Evolutionary conservation across 2,329 filamentous ascomycete species (phyloP).

Genomic region (Intubia oerlemansii): DNA sequence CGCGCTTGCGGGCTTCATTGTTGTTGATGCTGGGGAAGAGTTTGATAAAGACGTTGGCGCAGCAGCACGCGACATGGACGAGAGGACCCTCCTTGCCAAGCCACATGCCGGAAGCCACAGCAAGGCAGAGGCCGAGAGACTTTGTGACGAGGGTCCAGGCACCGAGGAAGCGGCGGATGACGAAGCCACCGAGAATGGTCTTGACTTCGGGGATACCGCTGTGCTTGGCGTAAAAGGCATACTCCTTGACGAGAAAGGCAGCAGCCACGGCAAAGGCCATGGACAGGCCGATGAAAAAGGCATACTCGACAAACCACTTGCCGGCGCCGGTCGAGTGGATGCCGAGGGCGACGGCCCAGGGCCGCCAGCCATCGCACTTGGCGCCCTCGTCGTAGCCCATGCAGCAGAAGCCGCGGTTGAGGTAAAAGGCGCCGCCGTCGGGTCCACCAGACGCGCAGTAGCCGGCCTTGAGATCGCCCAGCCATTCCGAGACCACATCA

Average conservation of each 20-base stretch:
- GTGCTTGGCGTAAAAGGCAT: constrained; percentile 74
- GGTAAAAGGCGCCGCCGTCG: constrained; percentile 72
- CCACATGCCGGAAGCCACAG: constrained; percentile 90
- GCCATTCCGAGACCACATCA: constrained; percentile 79
- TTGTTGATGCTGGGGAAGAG: constrained; percentile 58
- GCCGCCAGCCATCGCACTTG: constrained; percentile 70
- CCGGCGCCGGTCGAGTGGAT: constrained; percentile 32
- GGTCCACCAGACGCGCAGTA: constrained; percentile 56
- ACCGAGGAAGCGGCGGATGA: constrained; percentile 73
- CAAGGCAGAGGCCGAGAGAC: constrained; percentile 70
- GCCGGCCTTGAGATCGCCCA: constrained; percentile 79
- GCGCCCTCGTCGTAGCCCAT: constrained; percentile 69
- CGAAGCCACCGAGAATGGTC: constrained; percentile 80
- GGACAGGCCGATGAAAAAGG: constrained; percentile 70
- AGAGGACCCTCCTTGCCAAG: constrained; percentile 88
- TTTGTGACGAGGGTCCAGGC: constrained; percentile 79
- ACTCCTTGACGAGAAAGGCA: constrained; percentile 60
- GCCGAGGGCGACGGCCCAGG: constrained; percentile 60
- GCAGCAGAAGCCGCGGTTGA: constrained; percentile 85
- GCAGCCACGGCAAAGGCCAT: constrained; percentile 62
- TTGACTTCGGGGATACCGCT: constrained; percentile 97
- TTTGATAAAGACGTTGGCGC: constrained; percentile 85
- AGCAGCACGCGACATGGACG: constrained; percentile 93
- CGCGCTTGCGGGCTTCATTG: constrained; percentile 79
- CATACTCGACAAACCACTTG: constrained; percentile 66